A percentile compares a stretch with the other conserved stretches of the same genome.
Conservation (phyloP, 2,329 filamentous ascomycete species). For the Karstenula rhodostoma region DNA sequence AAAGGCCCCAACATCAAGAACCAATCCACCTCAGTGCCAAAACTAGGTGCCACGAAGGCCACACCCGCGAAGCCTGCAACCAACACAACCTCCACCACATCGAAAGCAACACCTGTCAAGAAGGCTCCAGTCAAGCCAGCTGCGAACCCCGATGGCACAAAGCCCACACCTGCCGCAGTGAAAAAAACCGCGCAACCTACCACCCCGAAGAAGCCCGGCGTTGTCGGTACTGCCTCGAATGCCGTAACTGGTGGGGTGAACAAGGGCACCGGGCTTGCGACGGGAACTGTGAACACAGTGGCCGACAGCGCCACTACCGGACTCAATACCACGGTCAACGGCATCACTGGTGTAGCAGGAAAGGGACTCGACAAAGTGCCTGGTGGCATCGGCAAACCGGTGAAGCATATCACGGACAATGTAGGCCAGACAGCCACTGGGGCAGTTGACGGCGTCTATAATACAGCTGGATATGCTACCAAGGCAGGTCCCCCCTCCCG, state of each 20-base stretch:
- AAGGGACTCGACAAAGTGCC: conserved; percentile 48
- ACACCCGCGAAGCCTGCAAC: conserved; percentile 4
- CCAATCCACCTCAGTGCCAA: conserved; percentile 22
- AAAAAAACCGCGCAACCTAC: conserved; percentile 35
- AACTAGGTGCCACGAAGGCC: conserved; percentile 20
- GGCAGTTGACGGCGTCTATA: conserved; percentile 51
- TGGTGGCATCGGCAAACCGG: conserved; percentile 45
- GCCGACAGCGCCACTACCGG: conserved; percentile 49
- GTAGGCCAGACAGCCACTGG: conserved; percentile 54
- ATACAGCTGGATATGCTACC: conserved; percentile 51
- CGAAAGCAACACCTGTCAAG: conserved; percentile 35
- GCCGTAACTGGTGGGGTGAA: conserved; percentile 48
- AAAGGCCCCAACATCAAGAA: conserved; percentile 24
- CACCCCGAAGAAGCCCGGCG: conserved; percentile 45
- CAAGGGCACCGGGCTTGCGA: conserved; percentile 46
- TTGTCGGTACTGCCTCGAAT: conserved; percentile 44
- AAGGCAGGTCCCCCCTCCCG: conserved; percentile 20
- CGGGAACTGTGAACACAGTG: conserved; percentile 45
- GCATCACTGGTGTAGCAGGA: conserved; percentile 47
- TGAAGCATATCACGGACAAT: conserved; percentile 51
- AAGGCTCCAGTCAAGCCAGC: conserved; percentile 30
- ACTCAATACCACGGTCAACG: conserved; percentile 47
- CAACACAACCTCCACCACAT: conserved; percentile 20
- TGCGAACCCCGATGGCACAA: conserved; percentile 27
- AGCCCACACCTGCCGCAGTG: conserved; percentile 36